A percentile compares a stretch with the other conserved stretches of the same genome.
These are phyloP conservation scores for Xylaria sp. DNA, from an alignment of 2,329 filamentous ascomycete species.

Conservation along the genomic window DNA sequence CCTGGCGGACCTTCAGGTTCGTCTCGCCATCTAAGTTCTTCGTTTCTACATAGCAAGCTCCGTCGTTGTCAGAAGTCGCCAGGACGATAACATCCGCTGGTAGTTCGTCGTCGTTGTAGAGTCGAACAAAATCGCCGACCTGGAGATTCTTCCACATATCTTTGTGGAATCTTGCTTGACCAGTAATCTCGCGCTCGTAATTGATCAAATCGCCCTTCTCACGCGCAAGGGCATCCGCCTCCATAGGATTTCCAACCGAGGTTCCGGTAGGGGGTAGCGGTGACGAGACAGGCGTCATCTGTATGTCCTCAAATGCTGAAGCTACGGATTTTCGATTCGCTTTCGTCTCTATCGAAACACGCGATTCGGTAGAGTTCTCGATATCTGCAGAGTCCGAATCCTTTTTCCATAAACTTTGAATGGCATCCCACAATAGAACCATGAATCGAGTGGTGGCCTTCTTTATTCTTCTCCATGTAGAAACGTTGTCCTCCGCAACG, in stretches of 20 bases:
- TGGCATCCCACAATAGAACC: conserved; percentile 63
- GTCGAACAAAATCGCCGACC: conserved; percentile 94
- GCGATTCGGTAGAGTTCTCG: conserved; percentile 66
- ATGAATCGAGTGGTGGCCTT: conserved; percentile 79
- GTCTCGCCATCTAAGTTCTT: conserved; percentile 99
- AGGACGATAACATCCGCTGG: conserved; percentile 94
- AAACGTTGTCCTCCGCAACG: conserved; percentile 86
- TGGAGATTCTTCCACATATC: conserved; percentile 96
- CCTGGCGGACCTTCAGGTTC: conserved; percentile 93
- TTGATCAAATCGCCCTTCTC: conserved; percentile 76
- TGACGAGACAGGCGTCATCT: conserved; percentile 95
- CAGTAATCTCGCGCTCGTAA: conserved; percentile 70
- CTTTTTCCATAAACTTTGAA: conserved; percentile 61
- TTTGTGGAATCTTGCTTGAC: conserved; percentile 86
- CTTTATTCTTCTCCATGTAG: conserved; percentile 87
- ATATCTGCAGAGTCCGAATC: conserved; percentile 62
- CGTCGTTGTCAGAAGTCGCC: conserved; percentile 92
- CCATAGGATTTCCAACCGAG: conserved; percentile 25
- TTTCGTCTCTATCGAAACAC: conserved; percentile 74
- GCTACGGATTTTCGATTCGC: conserved; percentile 63
- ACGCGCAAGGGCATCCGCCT: conserved; percentile 54
- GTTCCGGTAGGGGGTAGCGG: conserved; percentile 65
- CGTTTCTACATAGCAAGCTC: conserved; percentile 96
- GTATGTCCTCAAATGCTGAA: conserved; percentile 77
- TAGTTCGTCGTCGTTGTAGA: conserved; percentile 96